Conservation (phyloP, 176 grass and related monocot genomes). For the Coix lacrymajobi region DNA sequence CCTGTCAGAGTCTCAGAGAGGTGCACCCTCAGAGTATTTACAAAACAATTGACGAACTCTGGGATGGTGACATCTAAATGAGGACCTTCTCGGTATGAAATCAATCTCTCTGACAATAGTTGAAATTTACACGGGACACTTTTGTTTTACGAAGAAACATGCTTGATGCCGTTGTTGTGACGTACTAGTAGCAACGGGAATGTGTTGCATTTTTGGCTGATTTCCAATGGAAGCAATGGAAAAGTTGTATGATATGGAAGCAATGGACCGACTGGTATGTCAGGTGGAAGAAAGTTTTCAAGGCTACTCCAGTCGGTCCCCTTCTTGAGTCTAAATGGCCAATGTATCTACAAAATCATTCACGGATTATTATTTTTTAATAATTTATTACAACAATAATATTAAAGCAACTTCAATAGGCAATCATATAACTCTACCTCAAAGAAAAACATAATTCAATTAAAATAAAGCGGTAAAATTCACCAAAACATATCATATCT, state of each 20-base stretch:
- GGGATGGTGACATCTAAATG: constrained; percentile 47
- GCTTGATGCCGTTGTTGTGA: neutral
- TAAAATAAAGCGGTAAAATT: neutral
- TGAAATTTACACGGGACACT: neutral
- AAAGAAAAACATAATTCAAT: neutral
- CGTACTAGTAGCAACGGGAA: too few relatives aligned
- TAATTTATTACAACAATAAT: neutral
- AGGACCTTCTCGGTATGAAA: neutral
- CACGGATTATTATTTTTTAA: too few relatives aligned
- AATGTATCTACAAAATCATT: neutral
- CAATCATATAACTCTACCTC: neutral
- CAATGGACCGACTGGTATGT: too few relatives aligned
- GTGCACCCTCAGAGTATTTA: constrained; percentile 43
- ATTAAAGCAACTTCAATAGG: neutral
- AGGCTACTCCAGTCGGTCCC: neutral
- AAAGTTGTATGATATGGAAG: too few relatives aligned
- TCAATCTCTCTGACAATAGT: neutral
- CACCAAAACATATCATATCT: neutral
- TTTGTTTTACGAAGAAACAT: too few relatives aligned
- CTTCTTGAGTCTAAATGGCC: constrained; percentile 14
- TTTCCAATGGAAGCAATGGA: too few relatives aligned
- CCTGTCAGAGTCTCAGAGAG: too few relatives aligned
- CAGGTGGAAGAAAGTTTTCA: constrained; percentile 49
- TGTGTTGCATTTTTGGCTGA: neutral
- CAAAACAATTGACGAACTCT: constrained; percentile 45